A percentile compares a stretch with the other conserved stretches of the same genome.
phyloP scores from a whole-genome alignment of 2,329 filamentous ascomycete species.

The Alternaria ventricosa region DNA sequence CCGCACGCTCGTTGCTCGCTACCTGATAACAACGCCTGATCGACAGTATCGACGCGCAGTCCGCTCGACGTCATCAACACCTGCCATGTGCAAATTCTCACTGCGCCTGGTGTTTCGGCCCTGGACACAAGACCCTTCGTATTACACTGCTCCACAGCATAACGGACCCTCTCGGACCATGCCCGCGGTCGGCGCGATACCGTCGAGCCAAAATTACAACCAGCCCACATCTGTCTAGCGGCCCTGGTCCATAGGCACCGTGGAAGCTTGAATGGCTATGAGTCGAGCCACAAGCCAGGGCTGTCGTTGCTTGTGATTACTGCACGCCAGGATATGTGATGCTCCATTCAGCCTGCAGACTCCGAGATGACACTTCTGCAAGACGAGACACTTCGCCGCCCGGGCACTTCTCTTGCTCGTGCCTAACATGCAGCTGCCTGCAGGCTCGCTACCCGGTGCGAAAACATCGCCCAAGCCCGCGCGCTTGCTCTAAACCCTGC shows the following conservation, averaged over 20 bases:
- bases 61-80: conserved; percentile 7
- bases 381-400: conserved; percentile 5
- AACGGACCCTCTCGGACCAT: conserved; percentile 9
- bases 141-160: conserved; percentile 8
- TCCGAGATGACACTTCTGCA: conserved; percentile 10
- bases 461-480: conserved; percentile 6
- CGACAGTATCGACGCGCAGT: neutral
- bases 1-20: conserved; percentile 3
- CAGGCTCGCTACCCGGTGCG: conserved; percentile 8
- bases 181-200: conserved; percentile 17
- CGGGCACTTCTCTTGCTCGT: conserved; percentile 20
- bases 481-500: conserved; percentile 1
- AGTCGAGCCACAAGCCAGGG: conserved; percentile 9
- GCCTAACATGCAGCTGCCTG: conserved; percentile 11
- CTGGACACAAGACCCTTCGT: conserved; percentile 8
- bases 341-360: conserved; percentile 21
- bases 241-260: conserved; percentile 17
- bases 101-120: conserved; percentile 17
- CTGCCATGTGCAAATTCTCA: conserved; percentile 1
- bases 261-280: conserved; percentile 18
- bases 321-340: conserved; percentile 1
- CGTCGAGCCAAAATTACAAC: conserved; percentile 13
- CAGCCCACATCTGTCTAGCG: conserved; percentile 19
- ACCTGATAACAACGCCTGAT: conserved; percentile 8
- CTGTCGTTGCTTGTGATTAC: conserved; percentile 1